phyloP scores from a whole-genome alignment of 192 early-diverging fungal genomes.

The Fimicolochytrium jonesii region DNA sequence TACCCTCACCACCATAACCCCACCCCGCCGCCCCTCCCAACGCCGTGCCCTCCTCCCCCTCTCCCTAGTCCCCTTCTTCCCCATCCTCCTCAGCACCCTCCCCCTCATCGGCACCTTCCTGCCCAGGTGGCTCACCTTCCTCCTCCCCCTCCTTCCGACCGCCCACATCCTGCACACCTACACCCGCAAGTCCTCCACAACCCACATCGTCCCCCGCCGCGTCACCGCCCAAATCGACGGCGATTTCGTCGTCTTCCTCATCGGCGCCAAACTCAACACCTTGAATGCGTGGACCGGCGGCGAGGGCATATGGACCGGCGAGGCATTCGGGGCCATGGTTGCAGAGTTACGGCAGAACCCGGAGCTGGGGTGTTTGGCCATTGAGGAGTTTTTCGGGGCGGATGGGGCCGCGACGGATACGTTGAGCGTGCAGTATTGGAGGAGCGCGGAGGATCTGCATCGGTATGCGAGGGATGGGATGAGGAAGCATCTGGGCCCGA shows the following conservation, averaged over 20 bases:
- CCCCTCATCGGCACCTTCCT: neutral
- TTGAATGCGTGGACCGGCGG: neutral
- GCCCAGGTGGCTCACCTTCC: neutral
- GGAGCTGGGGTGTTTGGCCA: constrained; percentile 15
- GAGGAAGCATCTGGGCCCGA: neutral
- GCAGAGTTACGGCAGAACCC: constrained; percentile 11
- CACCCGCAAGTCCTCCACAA: neutral
- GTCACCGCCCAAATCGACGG: constrained; percentile 16
- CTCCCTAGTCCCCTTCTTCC: neutral
- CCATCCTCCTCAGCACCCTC: neutral
- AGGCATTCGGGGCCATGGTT: constrained; percentile 8
- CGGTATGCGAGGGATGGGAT: neutral
- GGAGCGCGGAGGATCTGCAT: constrained; percentile 1
- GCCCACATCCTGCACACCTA: no score
- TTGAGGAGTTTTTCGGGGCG: constrained; percentile 1
- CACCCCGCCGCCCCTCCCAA: neutral
- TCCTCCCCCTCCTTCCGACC: neutral
- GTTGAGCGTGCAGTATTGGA: constrained; percentile 16
- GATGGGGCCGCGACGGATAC: neutral
- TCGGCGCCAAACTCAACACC: constrained; percentile 16
- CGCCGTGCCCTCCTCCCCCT: neutral
- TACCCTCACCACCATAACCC: no score
- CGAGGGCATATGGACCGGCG: constrained; percentile 11
- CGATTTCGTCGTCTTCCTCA: constrained; percentile 33
- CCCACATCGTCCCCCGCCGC: constrained; percentile 2